Conservation (phyloP, 352 stramenopile genomes). For the Pythium utonaiense region DNA sequence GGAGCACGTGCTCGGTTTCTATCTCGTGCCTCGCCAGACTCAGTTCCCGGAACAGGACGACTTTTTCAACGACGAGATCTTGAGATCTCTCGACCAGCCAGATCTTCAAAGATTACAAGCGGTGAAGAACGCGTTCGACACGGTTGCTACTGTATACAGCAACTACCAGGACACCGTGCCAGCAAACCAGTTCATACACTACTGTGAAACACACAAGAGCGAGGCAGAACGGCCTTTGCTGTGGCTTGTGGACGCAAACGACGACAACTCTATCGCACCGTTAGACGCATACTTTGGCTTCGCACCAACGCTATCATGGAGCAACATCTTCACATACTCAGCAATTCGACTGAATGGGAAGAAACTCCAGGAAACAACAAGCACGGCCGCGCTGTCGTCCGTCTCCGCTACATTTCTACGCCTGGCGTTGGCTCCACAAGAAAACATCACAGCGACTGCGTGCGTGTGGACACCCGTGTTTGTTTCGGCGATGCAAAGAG, state of each 20-base stretch:
- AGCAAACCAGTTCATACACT: not conserved
- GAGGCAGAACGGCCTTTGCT: not conserved
- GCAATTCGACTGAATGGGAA: not conserved
- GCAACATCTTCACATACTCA: not conserved
- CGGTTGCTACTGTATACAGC: not conserved
- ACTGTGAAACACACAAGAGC: not conserved
- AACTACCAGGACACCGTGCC: not conserved
- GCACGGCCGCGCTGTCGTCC: not conserved
- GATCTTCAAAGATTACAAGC: constrained; percentile 28
- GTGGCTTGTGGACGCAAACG: constrained; percentile 15
- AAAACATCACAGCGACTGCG: not conserved
- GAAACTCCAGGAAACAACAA: not conserved
- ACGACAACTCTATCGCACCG: not conserved
- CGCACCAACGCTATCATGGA: constrained; percentile 20
- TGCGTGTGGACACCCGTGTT: constrained; percentile 46
- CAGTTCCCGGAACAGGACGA: constrained; percentile 60
- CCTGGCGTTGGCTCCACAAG: not conserved
- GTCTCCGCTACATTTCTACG: constrained; percentile 1
- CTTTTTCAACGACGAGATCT: constrained; percentile 39
- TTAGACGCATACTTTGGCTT: not conserved
- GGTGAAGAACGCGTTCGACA: constrained; percentile 30
- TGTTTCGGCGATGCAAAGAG: constrained; percentile 21
- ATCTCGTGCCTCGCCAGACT: constrained; percentile 49
- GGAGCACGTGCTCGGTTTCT: constrained; percentile 50
- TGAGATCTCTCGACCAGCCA: constrained; percentile 31